phyloP scores from a whole-genome alignment of 495 filamentous ascomycete species.

The Penicillium silybi region DNA sequence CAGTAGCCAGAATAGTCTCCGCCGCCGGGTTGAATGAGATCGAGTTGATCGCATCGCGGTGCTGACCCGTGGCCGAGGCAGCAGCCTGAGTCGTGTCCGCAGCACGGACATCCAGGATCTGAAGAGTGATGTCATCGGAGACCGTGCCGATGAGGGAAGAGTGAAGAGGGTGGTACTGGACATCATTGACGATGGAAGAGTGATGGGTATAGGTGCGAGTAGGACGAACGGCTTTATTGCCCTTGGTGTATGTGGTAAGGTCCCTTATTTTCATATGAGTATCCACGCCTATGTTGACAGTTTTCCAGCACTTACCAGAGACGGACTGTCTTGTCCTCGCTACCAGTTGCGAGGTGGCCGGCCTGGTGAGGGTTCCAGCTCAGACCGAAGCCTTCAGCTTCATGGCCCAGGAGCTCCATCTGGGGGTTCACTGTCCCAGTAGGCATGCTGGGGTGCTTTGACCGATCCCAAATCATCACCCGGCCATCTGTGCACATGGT shows the following conservation, averaged over 20 bases:
- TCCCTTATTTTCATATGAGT: constrained; percentile 54
- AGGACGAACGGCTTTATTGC: constrained; percentile 66
- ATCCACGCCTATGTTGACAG: background rate
- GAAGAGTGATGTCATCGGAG: constrained; percentile 90
- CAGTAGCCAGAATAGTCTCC: constrained; percentile 85
- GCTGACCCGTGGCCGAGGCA: constrained; percentile 62
- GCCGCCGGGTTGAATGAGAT: constrained; percentile 87
- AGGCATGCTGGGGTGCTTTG: constrained; percentile 78
- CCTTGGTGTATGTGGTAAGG: constrained; percentile 63
- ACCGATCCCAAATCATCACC: constrained; percentile 90
- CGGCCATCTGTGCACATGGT: constrained; percentile 85
- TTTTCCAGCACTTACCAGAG: constrained; percentile 63
- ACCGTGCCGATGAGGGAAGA: constrained; percentile 82
- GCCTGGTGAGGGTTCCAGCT: constrained; percentile 84
- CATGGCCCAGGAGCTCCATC: constrained; percentile 81
- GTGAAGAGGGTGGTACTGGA: constrained; percentile 86
- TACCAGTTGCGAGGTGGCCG: constrained; percentile 83
- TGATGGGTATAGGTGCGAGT: constrained; percentile 80
- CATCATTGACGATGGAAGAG: constrained; percentile 88
- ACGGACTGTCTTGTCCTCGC: constrained; percentile 83
- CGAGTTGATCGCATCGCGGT: constrained; percentile 90
- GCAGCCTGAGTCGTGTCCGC: constrained; percentile 57
- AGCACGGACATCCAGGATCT: constrained; percentile 81
- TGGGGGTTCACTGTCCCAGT: constrained; percentile 71
- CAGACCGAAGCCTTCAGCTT: constrained; percentile 88